phyloP scores from a whole-genome alignment of 75 land plant species.

The Azolla pinnata region DNA sequence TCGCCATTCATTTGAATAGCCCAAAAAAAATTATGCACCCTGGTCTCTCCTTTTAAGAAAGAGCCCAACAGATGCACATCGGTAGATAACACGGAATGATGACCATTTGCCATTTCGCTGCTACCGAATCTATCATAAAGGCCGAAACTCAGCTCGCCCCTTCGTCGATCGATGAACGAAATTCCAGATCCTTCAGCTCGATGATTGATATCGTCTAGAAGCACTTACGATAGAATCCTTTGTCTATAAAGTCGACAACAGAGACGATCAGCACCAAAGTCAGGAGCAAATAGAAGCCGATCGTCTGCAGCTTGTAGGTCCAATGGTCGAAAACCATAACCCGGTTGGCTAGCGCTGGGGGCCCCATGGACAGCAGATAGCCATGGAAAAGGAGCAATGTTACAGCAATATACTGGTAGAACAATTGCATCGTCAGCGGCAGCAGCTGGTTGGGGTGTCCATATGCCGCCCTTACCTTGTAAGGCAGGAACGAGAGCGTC shows the following conservation, averaged over 20 bases:
- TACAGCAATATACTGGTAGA: background rate
- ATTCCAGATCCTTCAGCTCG: no score
- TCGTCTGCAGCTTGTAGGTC: background rate
- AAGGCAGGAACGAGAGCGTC: background rate
- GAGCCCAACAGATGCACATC: no score
- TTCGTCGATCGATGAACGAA: no score
- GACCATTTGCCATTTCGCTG: no score
- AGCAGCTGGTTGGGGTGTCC: background rate
- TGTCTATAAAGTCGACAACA: background rate
- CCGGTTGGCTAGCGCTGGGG: background rate
- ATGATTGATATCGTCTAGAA: no score
- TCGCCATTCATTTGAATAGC: no score
- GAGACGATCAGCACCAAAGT: background rate
- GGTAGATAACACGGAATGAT: no score
- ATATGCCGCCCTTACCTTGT: background rate
- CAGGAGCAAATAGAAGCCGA: background rate
- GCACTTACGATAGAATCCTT: background rate
- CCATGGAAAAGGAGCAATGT: background rate
- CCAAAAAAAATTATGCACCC: no score
- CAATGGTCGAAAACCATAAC: background rate
- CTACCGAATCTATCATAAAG: no score
- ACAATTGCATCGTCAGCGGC: background rate
- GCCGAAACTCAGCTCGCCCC: no score
- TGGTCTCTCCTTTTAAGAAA: no score
- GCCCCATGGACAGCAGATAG: background rate